Percentiles rank a stretch among this genome's conserved stretches.
phyloP scores from a whole-genome alignment of 495 filamentous ascomycete species.

The Penicillium samsonianum region DNA sequence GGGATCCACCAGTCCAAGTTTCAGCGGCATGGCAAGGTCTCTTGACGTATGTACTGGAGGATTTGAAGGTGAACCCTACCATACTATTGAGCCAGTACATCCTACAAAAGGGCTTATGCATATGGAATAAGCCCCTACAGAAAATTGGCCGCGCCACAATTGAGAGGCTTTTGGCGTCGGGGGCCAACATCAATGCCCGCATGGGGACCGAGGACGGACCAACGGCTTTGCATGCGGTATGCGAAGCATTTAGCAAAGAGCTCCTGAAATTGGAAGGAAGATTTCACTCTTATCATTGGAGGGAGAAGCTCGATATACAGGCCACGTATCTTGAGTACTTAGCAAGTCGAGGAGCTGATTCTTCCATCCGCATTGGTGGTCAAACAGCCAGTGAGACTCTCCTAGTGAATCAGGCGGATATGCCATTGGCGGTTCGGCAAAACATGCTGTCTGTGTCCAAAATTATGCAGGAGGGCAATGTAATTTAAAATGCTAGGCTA shows the following conservation, averaged over 20 bases:
- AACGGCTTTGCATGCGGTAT: slow-evolving; percentile 4
- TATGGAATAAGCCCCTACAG: neutral
- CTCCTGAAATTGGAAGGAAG: slow-evolving; percentile 1
- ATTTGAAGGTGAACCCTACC: slow-evolving; percentile 2
- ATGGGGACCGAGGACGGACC: slow-evolving; percentile 1
- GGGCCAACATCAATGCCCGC: slow-evolving; percentile 4
- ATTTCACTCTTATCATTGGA: neutral
- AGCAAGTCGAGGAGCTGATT: slow-evolving; percentile 1
- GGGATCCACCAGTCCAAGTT: neutral
- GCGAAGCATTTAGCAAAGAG: neutral
- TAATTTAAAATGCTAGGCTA: slow-evolving; percentile 5
- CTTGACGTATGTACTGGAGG: slow-evolving; percentile 2
- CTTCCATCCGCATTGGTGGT: slow-evolving; percentile 6
- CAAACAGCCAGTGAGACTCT: slow-evolving; percentile 4
- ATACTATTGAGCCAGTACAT: slow-evolving; percentile 4
- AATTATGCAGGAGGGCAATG: slow-evolving; percentile 4
- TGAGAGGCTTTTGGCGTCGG: slow-evolving; percentile 3
- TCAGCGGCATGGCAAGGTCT: slow-evolving; percentile 3
- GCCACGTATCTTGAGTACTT: slow-evolving; percentile 3
- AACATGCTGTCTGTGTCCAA: neutral
- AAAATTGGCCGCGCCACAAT: slow-evolving; percentile 1
- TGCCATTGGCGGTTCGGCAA: slow-evolving; percentile 2
- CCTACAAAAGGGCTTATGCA: slow-evolving; percentile 4
- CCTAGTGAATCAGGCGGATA: slow-evolving; percentile 4
- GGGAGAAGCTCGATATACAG: neutral